Base-by-base conservation (phyloP, 305 asterid genomes). In the Solanum aculeatissimum region DNA sequence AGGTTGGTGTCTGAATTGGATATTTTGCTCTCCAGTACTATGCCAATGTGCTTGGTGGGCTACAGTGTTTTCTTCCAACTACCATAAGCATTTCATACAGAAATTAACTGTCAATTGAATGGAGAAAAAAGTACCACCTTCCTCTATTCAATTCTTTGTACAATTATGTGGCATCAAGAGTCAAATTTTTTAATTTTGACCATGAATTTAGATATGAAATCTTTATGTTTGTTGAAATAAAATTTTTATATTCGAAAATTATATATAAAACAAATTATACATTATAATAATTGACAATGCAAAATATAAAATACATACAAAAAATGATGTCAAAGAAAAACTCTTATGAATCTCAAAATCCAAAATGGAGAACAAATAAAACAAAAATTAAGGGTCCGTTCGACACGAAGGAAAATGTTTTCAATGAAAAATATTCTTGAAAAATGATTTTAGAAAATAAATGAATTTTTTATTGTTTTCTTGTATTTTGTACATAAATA, bases 11-110 rank as follows among this genome's bases (percentile, higher is more conserved):
- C 87, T 83, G 38, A 87, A 82, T 12, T 40, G 83, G 29, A 78
- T 69, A 47, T 69, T 74, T 27, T 77, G 86, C 78, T 53, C 90
- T 13, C 80, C 85, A 8, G 86, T 23, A 12, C 4, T 60, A 72
- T 84, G 83, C 87, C 90, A 84, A 15, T 88, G 71, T 69, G 84
- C 15, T 71, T 71, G 85, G 51, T 75, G 58, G 43, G 86, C 83
- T 35, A 53, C 86, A 81, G 40, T 14, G 19, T 49, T 54, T 78
- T 88, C 89, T 85, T 88, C 92, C n/a, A 90, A 68, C 92, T 90
- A 78, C 62, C 16, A 82, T 16, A 65, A 65, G 29, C 2, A 75
- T 47, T 74, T 75, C 4, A 63, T 62, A 23, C 9, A 80, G 32
- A 42, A 42, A 57, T 57, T n/a, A 57, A 58, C 1, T 55, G 13